Percentiles rank a stretch among this genome's conserved stretches.
Evolutionary conservation across 2,329 filamentous ascomycete species (phyloP).

Genomic region (Ilyonectria mors-panacis): DNA sequence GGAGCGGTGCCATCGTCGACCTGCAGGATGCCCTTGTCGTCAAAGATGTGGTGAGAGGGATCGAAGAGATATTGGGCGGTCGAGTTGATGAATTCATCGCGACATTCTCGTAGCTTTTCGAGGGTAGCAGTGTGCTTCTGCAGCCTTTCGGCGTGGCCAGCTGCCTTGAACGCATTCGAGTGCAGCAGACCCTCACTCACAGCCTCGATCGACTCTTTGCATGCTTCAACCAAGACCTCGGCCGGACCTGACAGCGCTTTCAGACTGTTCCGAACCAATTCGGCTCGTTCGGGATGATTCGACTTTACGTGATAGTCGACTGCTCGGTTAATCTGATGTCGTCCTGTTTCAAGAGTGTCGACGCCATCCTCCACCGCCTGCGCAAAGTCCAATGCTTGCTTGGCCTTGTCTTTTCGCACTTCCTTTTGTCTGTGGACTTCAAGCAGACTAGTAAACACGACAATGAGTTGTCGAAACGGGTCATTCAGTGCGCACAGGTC

Average conservation of each 20-base stretch:
- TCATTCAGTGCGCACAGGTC: slow-evolving; percentile 4
- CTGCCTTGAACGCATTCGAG: not conserved
- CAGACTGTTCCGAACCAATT: slow-evolving; percentile 13
- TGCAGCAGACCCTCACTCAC: slow-evolving; percentile 13
- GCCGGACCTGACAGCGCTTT: slow-evolving; percentile 16
- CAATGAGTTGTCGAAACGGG: slow-evolving; percentile 15
- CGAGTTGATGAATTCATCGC: slow-evolving; percentile 11
- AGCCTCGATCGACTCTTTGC: slow-evolving; percentile 22
- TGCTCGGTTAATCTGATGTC: slow-evolving; percentile 24
- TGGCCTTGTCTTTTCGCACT: slow-evolving; percentile 6
- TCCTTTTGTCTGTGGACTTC: slow-evolving; percentile 24
- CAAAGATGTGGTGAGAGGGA: slow-evolving; percentile 8
- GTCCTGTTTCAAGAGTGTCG: slow-evolving; percentile 2
- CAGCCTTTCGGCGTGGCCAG: slow-evolving; percentile 12
- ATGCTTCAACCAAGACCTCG: slow-evolving; percentile 5
- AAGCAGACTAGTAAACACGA: slow-evolving; percentile 19
- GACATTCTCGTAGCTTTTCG: slow-evolving; percentile 2
- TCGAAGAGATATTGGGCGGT: slow-evolving; percentile 10
- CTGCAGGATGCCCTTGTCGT: slow-evolving; percentile 16
- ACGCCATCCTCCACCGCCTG: slow-evolving; percentile 12
- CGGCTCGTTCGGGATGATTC: not conserved
- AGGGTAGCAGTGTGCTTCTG: slow-evolving; percentile 14
- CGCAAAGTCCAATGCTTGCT: slow-evolving; percentile 7
- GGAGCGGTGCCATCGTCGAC: not conserved
- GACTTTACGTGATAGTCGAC: slow-evolving; percentile 18